Base-by-base conservation (phyloP, 371 early-diverging fungal genomes). In the Syncephalis plumigaleata region DNA sequence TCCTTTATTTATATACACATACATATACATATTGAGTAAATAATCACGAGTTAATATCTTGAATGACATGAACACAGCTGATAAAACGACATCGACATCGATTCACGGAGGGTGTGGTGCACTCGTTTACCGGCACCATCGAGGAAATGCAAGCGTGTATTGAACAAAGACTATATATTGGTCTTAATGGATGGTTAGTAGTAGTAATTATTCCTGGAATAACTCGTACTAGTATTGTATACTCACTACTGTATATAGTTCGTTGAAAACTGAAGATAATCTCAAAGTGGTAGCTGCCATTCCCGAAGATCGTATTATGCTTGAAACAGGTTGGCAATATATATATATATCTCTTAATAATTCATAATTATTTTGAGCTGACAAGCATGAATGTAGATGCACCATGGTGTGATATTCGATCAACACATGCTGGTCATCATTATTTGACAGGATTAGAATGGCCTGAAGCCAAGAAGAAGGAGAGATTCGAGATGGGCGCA, bases 361-460 rank as follows among this genome's bases (percentile, higher is more conserved):
- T 9, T 37, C n/a, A 7, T 11, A 42, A 48, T 9, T 23, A 21
- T 44, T n/a, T 26, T 31, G 39, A 40, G n/a, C 20, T 22, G 27
- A 23, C 8, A 38, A 16, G 15, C 15, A 2, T 49, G n/a, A 40
- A 11, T 17, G 24, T 42, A 56, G 93, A 92, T 70, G 86, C 83
- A 5, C 94, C 94, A 9, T 93, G 88, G 79, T 98, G 98, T 60
- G 90, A 87, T 47, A 86, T 95, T 51, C 69, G 88, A 39, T 81
- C 84, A 5, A 87, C 88, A 0, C 93, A 93, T 56, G 86, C 87
- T 3, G 81, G 87, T 2, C 69, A 61, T 57, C 24, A 31, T 9
- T 24, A 11, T 11, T 22, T 51, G 43, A 47, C 40, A 22, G 31
- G 31, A 31, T 11, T 31, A 7, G 21, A 27, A 27, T 27, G 45